These are phyloP conservation scores for Epichloe uncinata DNA, from an alignment of 2,329 filamentous ascomycete species.

Conservation along the genomic window DNA sequence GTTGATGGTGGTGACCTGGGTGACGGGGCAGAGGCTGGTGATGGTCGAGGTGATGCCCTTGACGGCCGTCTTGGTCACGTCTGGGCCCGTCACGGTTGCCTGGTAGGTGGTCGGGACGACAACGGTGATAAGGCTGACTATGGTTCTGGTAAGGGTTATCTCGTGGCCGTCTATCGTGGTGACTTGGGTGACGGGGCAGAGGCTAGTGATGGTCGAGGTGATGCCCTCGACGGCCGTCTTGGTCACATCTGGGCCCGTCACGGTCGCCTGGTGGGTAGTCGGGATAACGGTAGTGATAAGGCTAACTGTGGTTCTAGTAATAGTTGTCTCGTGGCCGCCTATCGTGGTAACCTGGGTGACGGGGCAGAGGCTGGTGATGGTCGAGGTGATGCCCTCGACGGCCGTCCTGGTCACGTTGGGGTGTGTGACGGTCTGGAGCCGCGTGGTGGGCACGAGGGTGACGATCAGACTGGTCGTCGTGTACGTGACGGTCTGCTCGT, in stretches of 20 bases:
- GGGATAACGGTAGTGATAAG: constrained; percentile 16
- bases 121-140: constrained; percentile 13
- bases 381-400: constrained; percentile 24
- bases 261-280: constrained; percentile 11
- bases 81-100: constrained; percentile 12
- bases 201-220: constrained; percentile 28
- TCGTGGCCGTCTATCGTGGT: constrained; percentile 15
- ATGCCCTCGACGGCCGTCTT: constrained; percentile 19
- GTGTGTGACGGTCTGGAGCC: constrained; percentile 17
- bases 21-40: constrained; percentile 31
- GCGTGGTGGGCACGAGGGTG: constrained; percentile 16
- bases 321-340: constrained; percentile 7
- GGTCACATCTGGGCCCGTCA: constrained; percentile 12
- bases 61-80: constrained; percentile 19
- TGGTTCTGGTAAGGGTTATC: constrained; percentile 11
- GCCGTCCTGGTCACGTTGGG: constrained; percentile 17
- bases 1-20: constrained; percentile 28
- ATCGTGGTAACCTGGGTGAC: constrained; percentile 23
- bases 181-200: constrained; percentile 27
- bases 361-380: constrained; percentile 29
- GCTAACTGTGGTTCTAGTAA: constrained; percentile 13
- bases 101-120: constrained; percentile 14
- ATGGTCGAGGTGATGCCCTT: constrained; percentile 26
- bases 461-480: constrained; percentile 13
- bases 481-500: constrained; percentile 9